Evolutionary conservation across 2,329 filamentous ascomycete genomes (phyloP), one percentile per base, ranked within the genome.

Genomic region (Colletotrichum sp.): DNA sequence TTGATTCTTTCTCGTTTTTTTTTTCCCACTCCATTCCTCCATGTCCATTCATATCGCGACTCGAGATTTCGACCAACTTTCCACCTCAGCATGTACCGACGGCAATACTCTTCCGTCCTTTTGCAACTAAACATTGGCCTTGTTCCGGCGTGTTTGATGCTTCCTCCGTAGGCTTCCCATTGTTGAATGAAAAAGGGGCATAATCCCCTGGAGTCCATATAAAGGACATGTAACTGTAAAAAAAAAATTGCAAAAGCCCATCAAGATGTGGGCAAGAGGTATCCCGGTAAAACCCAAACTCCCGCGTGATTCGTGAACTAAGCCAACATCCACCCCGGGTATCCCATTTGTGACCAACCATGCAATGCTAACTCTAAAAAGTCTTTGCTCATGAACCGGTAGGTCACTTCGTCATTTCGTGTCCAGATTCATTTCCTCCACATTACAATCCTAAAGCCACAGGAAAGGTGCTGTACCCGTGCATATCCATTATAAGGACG

Each of bases 361-460:
- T 76, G 65, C 71, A 76, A 75, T 66, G 71, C 65, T 59, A 55
- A 76, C 74, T 76, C 74, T 76, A 76, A 76, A 76, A 76, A 76
- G 74, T 75, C 65, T 66, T 76, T 52, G 44, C 39, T 49, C 64
- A 59, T 76, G 71, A 66, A 75, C 71, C 71, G 55, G 71, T 36
- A 49, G 72, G 59, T 59, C 60, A 66, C 30, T 28, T 76, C 68
- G 18, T 71, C 52, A 49, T 26, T 7, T 76, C 74, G 66, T 66
- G 44, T 65, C 60, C 71, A 52, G n/a, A 39, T 39, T 36, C 21
- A 8, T 9, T 16, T 44, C 63, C 64, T 63, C 52, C 32, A 64
- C 81, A 81, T 85, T 83, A 83, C 79, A 81, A 52, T 68, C 76
- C 76, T 65, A 39, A 68, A 21, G 28, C 3, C 34, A n/a, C 30